Evolutionary conservation across 768 basidiomycete species (phyloP).

Genomic region (Mycena metata): DNA sequence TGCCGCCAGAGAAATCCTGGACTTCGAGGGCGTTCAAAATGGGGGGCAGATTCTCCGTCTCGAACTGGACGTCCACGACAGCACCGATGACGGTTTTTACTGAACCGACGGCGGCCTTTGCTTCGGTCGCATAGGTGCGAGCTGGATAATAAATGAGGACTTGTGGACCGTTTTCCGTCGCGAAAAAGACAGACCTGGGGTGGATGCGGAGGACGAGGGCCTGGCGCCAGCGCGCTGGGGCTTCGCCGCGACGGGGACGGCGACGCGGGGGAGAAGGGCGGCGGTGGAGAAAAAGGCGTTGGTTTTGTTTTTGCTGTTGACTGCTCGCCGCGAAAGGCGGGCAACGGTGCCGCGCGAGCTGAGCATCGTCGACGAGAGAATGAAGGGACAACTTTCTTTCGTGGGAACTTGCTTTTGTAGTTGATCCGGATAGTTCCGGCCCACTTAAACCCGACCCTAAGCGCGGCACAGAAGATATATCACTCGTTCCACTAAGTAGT

Average conservation of each 20-base stretch:
- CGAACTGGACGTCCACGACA: constrained; percentile 99
- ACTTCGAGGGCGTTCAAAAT: constrained; percentile 99
- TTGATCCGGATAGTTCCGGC: constrained; percentile 20
- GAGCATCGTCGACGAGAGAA: constrained; percentile 72
- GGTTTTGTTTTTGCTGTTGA: constrained; percentile 80
- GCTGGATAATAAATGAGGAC: constrained; percentile 53
- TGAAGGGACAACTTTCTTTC: constrained; percentile 20
- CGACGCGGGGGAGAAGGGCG: constrained; percentile 68
- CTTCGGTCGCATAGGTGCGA: constrained; percentile 94
- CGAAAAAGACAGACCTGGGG: constrained; percentile 64
- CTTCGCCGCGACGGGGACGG: constrained; percentile 54
- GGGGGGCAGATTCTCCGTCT: constrained; percentile 93
- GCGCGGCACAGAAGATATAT: too few species aligned
- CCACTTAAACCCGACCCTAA: too few species aligned
- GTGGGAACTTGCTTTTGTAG: constrained; percentile 20
- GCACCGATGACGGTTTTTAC: constrained; percentile 99
- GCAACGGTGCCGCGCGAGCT: constrained; percentile 88
- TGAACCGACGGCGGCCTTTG: constrained; percentile 76
- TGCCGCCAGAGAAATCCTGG: constrained; percentile 92
- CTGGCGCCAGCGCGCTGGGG: constrained; percentile 58
- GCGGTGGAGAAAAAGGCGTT: constrained; percentile 87
- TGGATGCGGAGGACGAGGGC: constrained; percentile 64
- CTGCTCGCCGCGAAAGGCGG: constrained; percentile 88
- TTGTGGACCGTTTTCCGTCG: constrained; percentile 3
- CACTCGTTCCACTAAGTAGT: too few species aligned